phyloP scores from a whole-genome alignment of 768 basidiomycete genomes.

The Hygrocybe punicea region DNA sequence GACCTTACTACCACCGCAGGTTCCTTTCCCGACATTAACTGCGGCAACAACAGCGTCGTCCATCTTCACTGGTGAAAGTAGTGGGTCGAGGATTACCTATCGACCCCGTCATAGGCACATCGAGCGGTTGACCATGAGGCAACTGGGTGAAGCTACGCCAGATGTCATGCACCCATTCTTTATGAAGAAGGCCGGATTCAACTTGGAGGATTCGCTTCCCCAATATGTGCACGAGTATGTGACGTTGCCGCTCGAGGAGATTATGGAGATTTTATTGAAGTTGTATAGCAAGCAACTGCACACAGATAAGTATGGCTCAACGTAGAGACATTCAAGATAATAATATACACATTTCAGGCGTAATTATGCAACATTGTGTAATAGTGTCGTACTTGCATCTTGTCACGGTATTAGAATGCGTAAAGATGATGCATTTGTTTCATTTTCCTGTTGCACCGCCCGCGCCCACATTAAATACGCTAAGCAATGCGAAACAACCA shows the following conservation, averaged over 20 bases:
- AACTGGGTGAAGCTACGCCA: conserved; percentile 84
- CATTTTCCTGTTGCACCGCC: conserved; percentile 36
- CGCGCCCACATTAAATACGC: conserved; percentile 60
- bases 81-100: conserved; percentile 43
- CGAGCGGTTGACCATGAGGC: conserved; percentile 78
- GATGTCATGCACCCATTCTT: conserved; percentile 87
- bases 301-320: too few relatives aligned
- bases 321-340: too few relatives aligned
- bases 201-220: conserved; percentile 77
- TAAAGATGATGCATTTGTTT: neutral
- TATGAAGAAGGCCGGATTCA: conserved; percentile 81
- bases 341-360: too few relatives aligned
- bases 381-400: too few relatives aligned
- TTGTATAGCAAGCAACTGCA: conserved; percentile 71
- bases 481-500: conserved; percentile 89
- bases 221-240: conserved; percentile 87
- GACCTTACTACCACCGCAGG: neutral
- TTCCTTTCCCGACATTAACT: too few relatives aligned
- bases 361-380: too few relatives aligned
- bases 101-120: conserved; percentile 58
- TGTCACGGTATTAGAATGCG: too few relatives aligned
- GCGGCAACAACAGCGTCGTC: neutral
- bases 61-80: conserved; percentile 16
- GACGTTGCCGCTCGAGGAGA: conserved; percentile 75
- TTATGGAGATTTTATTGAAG: conserved; percentile 74